These are phyloP conservation scores for Tricholoma sp. DNA, from an alignment of 768 basidiomycete species.

Conservation along the genomic window DNA sequence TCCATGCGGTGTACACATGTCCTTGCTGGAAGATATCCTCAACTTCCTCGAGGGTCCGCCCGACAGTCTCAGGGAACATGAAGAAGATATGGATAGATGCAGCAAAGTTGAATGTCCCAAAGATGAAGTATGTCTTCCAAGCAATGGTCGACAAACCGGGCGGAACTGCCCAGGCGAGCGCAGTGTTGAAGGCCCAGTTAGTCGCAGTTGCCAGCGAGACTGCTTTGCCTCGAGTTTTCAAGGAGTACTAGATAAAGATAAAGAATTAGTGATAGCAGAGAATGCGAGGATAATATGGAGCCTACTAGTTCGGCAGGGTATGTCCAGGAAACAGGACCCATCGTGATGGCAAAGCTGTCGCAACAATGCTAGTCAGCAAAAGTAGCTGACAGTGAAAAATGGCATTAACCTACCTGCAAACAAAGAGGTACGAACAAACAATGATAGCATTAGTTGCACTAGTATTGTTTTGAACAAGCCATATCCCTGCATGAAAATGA, in stretches of 20 bases:
- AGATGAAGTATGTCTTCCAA: slow-evolving; percentile 75
- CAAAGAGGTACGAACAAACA: slow-evolving; percentile 73
- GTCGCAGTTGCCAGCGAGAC: slow-evolving; percentile 47
- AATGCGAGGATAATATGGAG: background rate
- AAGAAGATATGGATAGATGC: slow-evolving; percentile 69
- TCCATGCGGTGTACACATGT: slow-evolving; percentile 69
- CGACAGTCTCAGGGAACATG: slow-evolving; percentile 77
- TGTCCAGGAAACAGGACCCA: slow-evolving; percentile 75
- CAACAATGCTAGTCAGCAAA: background rate
- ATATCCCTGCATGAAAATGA: slow-evolving; percentile 20
- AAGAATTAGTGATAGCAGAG: background rate
- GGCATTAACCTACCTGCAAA: slow-evolving; percentile 38
- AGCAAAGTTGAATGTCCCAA: slow-evolving; percentile 72
- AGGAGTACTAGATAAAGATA: slow-evolving; percentile 37
- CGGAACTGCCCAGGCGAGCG: slow-evolving; percentile 72
- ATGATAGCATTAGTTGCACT: slow-evolving; percentile 65
- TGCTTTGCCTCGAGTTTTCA: slow-evolving; percentile 59
- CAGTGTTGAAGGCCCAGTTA: slow-evolving; percentile 71
- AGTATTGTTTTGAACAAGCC: slow-evolving; percentile 53
- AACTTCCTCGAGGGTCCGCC: slow-evolving; percentile 71
- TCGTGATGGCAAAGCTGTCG: slow-evolving; percentile 57
- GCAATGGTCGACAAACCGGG: slow-evolving; percentile 63
- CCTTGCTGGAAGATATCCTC: slow-evolving; percentile 74
- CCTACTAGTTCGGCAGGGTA: slow-evolving; percentile 63
- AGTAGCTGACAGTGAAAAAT: background rate